Evolutionary conservation across 164 flowering plant species (phyloP).

Genomic region (Liriodendron chinense): DNA sequence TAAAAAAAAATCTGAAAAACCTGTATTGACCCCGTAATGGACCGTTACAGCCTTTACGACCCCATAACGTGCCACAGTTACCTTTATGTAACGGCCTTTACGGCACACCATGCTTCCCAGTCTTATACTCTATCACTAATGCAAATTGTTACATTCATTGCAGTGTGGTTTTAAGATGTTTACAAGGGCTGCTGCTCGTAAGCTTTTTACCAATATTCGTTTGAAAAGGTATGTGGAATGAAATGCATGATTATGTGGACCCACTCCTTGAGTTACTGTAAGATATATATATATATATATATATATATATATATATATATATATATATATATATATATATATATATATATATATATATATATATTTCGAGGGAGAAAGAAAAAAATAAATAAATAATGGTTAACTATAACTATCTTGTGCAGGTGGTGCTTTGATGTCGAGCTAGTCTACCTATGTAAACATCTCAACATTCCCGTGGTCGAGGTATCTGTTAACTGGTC

Average conservation of each 20-base stretch:
- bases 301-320: not conserved
- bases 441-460: constrained; percentile 80
- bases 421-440: constrained; percentile 99
- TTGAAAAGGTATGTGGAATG: constrained; percentile 61
- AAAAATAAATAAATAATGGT: not conserved
- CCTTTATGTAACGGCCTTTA: too few species aligned
- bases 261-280: not conserved
- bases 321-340: not conserved
- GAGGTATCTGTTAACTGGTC: constrained; percentile 96
- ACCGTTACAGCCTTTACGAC: too few species aligned
- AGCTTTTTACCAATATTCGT: constrained; percentile 83
- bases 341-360: too few species aligned
- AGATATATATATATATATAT: not conserved
- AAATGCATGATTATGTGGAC: not conserved
- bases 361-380: not conserved
- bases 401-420: constrained; percentile 23
- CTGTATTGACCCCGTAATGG: too few species aligned
- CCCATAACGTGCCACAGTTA: too few species aligned
- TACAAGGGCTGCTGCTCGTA: constrained; percentile 89
- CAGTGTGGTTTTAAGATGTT: constrained; percentile 99
- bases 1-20: too few species aligned
- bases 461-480: constrained; percentile 58
- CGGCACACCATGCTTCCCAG: too few species aligned
- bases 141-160: constrained; percentile 8
- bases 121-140: too few species aligned